Conservation (phyloP, 306 rosid genomes). For the Vigna nakashimae region DNA sequence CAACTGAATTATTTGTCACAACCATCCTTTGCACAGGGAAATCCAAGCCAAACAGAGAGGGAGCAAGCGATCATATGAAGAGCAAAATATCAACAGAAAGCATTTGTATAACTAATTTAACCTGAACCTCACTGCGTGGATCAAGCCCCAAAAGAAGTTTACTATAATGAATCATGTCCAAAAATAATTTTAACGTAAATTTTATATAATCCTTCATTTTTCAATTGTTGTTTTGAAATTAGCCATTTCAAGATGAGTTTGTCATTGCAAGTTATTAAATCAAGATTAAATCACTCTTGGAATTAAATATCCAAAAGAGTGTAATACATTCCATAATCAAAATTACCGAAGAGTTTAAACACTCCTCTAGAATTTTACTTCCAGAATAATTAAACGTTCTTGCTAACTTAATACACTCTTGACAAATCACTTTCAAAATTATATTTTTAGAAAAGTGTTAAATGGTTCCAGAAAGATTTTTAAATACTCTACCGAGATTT, state of each 20-base stretch:
- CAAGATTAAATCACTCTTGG: no score
- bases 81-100: constrained; percentile 20
- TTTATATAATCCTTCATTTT: no score
- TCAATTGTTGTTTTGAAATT: no score
- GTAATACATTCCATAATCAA: background rate
- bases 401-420: no score
- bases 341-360: background rate
- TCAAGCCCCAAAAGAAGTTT: background rate
- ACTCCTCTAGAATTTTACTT: no score
- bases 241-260: no score
- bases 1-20: constrained; percentile 21
- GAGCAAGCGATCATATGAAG: constrained; percentile 8
- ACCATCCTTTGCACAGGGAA: constrained; percentile 1
- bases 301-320: background rate
- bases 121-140: constrained; percentile 10
- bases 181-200: background rate
- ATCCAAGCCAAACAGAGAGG: background rate
- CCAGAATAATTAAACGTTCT: no score
- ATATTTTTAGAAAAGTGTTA: no score
- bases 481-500: no score
- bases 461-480: no score
- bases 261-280: no score
- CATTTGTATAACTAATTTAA: constrained; percentile 20
- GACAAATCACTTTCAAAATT: no score
- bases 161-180: constrained; percentile 10